Conservation (phyloP, 2,329 filamentous ascomycete species). For the Colletotrichum trifolii region DNA sequence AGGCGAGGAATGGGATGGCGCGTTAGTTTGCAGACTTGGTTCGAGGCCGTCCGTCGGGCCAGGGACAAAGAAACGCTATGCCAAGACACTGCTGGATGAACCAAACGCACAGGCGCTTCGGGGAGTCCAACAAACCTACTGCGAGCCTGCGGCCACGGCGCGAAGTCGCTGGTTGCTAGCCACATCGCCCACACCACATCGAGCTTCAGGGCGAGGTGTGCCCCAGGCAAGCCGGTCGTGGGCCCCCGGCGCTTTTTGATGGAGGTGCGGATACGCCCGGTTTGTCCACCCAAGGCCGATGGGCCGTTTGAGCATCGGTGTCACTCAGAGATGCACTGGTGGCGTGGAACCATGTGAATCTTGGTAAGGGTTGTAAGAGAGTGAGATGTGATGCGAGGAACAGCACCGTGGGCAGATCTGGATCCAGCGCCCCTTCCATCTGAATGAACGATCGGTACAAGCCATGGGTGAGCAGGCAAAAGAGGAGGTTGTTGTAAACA, state of each 20-base stretch:
- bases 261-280: constrained; percentile 29
- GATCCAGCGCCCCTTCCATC: constrained; percentile 19
- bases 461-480: constrained; percentile 3
- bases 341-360: constrained; percentile 5
- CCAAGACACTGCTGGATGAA: constrained; percentile 8
- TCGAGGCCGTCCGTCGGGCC: constrained; percentile 15
- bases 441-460: constrained; percentile 19
- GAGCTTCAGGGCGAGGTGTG: background rate
- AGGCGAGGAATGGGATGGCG: constrained; percentile 11
- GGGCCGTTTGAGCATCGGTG: constrained; percentile 1
- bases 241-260: constrained; percentile 14
- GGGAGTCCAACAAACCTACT: background rate
- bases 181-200: background rate
- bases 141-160: no score
- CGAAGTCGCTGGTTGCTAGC: no score
- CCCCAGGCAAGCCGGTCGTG: background rate
- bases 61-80: constrained; percentile 21
- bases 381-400: no score
- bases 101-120: constrained; percentile 13
- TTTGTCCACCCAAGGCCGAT: constrained; percentile 16
- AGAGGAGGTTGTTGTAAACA: background rate
- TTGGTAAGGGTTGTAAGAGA: no score
- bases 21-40: constrained; percentile 4
- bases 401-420: constrained; percentile 1
- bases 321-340: background rate